These are phyloP conservation scores for Phytophthora pisi DNA, from an alignment of 352 stramenopile species.

Conservation along the genomic window DNA sequence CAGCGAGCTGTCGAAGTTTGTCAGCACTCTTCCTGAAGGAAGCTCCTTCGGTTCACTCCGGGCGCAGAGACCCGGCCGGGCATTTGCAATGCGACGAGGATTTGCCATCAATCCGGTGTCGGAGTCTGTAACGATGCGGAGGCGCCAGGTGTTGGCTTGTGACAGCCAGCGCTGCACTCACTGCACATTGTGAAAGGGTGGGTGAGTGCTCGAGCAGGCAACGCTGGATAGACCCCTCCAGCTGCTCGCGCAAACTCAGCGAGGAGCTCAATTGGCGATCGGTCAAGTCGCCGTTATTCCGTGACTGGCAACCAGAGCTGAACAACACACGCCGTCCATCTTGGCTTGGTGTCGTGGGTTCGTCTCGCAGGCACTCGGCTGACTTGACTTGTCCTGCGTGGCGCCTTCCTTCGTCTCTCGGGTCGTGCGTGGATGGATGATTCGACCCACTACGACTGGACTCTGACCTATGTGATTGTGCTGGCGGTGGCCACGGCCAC, in stretches of 20 bases:
- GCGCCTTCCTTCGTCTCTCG: constrained; percentile 6
- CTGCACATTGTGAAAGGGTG: constrained; percentile 3
- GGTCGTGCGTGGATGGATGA: constrained; percentile 54
- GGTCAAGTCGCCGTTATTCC: constrained; percentile 25
- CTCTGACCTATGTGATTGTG: constrained; percentile 60
- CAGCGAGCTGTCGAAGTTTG: background rate
- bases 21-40: background rate
- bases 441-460: constrained; percentile 59
- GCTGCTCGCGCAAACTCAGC: constrained; percentile 28
- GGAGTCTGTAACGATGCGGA: constrained; percentile 11
- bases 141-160: constrained; percentile 14
- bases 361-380: constrained; percentile 12
- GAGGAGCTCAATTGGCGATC: constrained; percentile 33
- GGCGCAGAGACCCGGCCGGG: constrained; percentile 7
- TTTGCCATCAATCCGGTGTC: constrained; percentile 16
- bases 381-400: constrained; percentile 12
- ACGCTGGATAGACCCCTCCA: constrained; percentile 21
- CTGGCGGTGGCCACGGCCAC: constrained; percentile 48
- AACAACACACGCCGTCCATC: constrained; percentile 1
- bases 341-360: background rate
- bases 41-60: constrained; percentile 3
- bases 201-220: constrained; percentile 17
- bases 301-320: constrained; percentile 24
- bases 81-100: constrained; percentile 18
- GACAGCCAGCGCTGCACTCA: background rate